These are phyloP conservation scores for Phytophthora kernoviae DNA, from an alignment of 352 stramenopile genomes.

Conservation along the genomic window DNA sequence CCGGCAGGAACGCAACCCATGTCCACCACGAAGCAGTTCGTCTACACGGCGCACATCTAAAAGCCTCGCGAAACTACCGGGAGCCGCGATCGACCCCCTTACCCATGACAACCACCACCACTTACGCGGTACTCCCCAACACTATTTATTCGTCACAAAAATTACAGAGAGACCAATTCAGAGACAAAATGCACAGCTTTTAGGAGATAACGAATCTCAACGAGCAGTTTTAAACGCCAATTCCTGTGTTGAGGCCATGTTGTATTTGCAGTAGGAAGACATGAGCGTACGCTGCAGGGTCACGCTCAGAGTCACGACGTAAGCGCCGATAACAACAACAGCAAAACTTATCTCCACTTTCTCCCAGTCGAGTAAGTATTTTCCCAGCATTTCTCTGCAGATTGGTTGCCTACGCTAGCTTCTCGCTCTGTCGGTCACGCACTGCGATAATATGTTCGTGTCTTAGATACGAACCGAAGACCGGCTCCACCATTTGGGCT, in stretches of 20 bases:
- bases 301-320: too few species aligned
- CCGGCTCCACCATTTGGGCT: too few species aligned
- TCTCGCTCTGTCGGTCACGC: too few species aligned
- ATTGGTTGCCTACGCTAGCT: too few species aligned
- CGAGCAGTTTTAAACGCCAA: background rate
- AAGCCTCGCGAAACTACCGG: constrained; percentile 9
- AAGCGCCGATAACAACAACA: too few species aligned
- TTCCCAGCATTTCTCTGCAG: too few species aligned
- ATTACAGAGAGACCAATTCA: constrained; percentile 1
- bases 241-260: background rate
- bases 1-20: constrained; percentile 26
- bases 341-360: too few species aligned
- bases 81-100: constrained; percentile 24
- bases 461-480: too few species aligned
- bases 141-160: constrained; percentile 29
- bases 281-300: too few species aligned
- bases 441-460: too few species aligned
- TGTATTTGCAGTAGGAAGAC: too few species aligned
- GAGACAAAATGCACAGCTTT: background rate
- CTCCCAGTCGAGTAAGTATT: too few species aligned
- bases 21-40: constrained; percentile 45
- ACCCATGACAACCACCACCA: constrained; percentile 14
- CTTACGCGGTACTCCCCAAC: constrained; percentile 22
- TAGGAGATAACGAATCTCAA: background rate
- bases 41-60: constrained; percentile 65